These are phyloP conservation scores for Sporisorium scitamineum DNA, from an alignment of 1,284 basidiomycete genomes.

Conservation along the genomic window DNA sequence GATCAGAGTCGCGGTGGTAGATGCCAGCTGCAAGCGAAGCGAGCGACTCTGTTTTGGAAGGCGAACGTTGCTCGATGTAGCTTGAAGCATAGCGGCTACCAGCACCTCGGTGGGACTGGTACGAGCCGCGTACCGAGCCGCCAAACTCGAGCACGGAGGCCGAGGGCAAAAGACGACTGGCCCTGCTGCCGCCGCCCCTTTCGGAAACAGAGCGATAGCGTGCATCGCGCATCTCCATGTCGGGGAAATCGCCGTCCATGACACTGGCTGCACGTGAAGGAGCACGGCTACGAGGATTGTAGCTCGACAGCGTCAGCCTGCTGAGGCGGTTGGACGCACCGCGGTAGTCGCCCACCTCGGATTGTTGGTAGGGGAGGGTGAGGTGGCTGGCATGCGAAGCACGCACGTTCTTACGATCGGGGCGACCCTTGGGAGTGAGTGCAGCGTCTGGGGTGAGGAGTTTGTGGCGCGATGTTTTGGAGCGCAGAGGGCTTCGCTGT, in stretches of 20 bases:
- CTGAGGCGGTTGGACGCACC: slow-evolving; percentile 35
- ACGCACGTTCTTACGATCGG: slow-evolving; percentile 19
- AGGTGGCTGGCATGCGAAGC: slow-evolving; percentile 40
- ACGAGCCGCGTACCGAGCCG: slow-evolving; percentile 16
- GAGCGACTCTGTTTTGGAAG: slow-evolving; percentile 24
- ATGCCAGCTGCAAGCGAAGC: slow-evolving; percentile 10
- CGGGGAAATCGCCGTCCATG: slow-evolving; percentile 19
- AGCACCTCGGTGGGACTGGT: slow-evolving; percentile 16
- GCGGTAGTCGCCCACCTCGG: slow-evolving; percentile 35
- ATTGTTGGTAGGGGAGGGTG: slow-evolving; percentile 44
- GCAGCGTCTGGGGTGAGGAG: slow-evolving; percentile 27
- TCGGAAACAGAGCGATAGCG: slow-evolving; percentile 31
- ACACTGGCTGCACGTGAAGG: slow-evolving; percentile 34
- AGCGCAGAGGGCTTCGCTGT: slow-evolving; percentile 11
- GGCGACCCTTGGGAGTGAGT: slow-evolving; percentile 22
- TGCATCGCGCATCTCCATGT: slow-evolving; percentile 27
- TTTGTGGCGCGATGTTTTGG: slow-evolving; percentile 12
- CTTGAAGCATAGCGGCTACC: slow-evolving; percentile 29
- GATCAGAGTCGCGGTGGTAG: slow-evolving; percentile 35
- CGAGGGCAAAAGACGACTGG: slow-evolving; percentile 25
- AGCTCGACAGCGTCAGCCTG: slow-evolving; percentile 35
- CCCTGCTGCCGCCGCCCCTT: slow-evolving; percentile 26
- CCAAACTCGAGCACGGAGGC: slow-evolving; percentile 34
- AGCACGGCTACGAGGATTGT: slow-evolving; percentile 13
- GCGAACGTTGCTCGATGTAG: slow-evolving; percentile 27